These are phyloP conservation scores for Cutaneotrichosporon spelunceum DNA, from an alignment of 1,284 basidiomycete genomes.

Conservation along the genomic window DNA sequence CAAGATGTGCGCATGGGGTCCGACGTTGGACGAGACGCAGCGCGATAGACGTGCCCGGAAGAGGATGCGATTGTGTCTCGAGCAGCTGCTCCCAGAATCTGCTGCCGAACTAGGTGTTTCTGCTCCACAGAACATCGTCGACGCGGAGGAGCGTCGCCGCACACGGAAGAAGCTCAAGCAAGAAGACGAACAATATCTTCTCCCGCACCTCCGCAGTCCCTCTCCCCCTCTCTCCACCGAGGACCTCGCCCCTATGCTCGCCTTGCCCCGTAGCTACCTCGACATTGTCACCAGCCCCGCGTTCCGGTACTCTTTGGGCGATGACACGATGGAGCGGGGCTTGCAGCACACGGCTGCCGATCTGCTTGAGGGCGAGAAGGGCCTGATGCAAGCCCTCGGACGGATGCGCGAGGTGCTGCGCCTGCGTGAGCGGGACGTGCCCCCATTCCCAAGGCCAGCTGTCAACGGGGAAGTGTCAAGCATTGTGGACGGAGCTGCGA, in stretches of 20 bases:
- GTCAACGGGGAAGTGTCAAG: constrained; percentile 2
- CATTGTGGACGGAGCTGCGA: constrained; percentile 1
- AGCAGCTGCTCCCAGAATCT: constrained; percentile 43
- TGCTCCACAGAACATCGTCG: constrained; percentile 37
- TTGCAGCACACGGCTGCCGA: constrained; percentile 49
- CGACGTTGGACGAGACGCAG: constrained; percentile 42
- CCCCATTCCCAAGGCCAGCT: constrained; percentile 12
- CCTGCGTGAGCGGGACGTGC: constrained; percentile 38
- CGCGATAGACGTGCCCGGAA: constrained; percentile 33
- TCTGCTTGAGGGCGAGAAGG: constrained; percentile 51
- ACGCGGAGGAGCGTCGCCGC: constrained; percentile 25
- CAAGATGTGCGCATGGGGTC: constrained; percentile 51
- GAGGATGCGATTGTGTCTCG: constrained; percentile 39
- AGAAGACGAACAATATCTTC: constrained; percentile 31
- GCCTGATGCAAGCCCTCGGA: constrained; percentile 47
- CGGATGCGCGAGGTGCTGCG: constrained; percentile 44
- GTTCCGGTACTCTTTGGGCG: constrained; percentile 49
- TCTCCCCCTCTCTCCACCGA: constrained; percentile 44
- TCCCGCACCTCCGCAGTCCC: constrained; percentile 47
- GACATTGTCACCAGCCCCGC: constrained; percentile 49
- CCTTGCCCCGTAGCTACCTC: constrained; percentile 44
- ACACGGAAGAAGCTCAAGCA: constrained; percentile 32
- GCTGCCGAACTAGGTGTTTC: constrained; percentile 38
- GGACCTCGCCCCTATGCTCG: constrained; percentile 45
- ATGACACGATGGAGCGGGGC: constrained; percentile 49